These are phyloP conservation scores for Acanthamoeba lugdunensis DNA, from an alignment of 208 protist genomes.

Conservation along the genomic window DNA sequence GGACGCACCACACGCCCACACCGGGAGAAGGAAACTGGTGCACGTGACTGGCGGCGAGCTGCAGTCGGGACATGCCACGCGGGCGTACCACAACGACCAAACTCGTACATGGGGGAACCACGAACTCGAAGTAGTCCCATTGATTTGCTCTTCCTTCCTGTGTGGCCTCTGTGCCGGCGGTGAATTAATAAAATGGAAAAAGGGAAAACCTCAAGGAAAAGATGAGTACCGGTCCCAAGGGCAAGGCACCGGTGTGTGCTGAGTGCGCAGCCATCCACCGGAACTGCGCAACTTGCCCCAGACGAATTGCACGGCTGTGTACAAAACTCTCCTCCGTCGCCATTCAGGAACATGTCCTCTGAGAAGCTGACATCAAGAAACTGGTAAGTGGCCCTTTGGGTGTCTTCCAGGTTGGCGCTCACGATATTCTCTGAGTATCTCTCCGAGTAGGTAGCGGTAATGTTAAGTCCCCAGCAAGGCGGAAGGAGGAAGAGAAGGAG, in stretches of 20 bases:
- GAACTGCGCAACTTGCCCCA: not conserved
- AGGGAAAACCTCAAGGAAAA: no score
- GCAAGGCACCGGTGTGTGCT: not conserved
- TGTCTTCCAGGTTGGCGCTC: not conserved
- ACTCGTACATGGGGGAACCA: no score
- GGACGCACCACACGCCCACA: no score
- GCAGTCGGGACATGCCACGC: no score
- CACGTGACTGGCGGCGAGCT: no score
- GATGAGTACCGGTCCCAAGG: not conserved
- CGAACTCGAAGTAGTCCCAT: no score
- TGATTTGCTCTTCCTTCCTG: no score
- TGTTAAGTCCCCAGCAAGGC: not conserved
- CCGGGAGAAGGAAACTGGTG: no score
- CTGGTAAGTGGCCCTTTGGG: not conserved
- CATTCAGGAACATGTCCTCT: not conserved
- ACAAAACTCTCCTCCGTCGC: no score
- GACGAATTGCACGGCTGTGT: not conserved
- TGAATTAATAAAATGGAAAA: no score
- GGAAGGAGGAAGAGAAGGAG: not conserved
- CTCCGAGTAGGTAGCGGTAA: not conserved
- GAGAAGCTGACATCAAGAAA: not conserved
- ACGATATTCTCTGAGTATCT: not conserved
- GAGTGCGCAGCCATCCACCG: not conserved
- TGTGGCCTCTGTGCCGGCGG: no score
- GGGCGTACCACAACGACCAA: no score